Evolutionary conservation across 805 yeast species (phyloP).

Genomic region (Candida railenensis): DNA sequence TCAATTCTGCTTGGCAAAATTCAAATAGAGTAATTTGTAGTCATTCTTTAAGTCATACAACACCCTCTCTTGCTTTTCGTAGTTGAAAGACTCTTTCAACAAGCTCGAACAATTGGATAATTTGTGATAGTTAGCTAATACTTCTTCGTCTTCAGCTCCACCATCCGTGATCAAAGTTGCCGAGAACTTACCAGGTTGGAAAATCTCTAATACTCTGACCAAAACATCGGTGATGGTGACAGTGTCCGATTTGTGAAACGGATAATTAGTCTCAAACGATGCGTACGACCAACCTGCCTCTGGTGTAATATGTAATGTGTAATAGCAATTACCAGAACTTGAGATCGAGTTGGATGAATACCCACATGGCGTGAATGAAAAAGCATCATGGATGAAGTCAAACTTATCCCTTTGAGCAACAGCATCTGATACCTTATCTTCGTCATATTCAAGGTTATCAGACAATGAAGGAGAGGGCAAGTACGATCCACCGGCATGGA

Average conservation of each 20-base stretch:
- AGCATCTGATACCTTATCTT: constrained; percentile 6
- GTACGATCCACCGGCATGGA: constrained; percentile 10
- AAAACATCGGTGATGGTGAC: constrained; percentile 56
- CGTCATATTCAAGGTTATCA: constrained; percentile 25
- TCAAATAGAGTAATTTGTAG: constrained; percentile 69
- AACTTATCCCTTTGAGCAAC: constrained; percentile 3
- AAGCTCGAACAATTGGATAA: constrained; percentile 25
- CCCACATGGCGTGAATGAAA: constrained; percentile 92
- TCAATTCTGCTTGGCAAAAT: constrained; percentile 44
- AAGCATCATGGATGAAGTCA: constrained; percentile 72
- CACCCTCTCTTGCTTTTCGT: constrained; percentile 63
- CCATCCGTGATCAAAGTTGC: constrained; percentile 35
- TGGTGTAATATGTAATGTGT: constrained; percentile 92
- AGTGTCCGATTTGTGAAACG: constrained; percentile 37
- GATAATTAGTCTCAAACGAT: constrained; percentile 87
- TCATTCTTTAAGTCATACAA: constrained; percentile 69
- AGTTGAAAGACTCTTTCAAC: constrained; percentile 33
- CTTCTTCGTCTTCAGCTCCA: constrained; percentile 8
- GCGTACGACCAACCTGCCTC: constrained; percentile 95
- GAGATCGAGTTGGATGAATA: constrained; percentile 84
- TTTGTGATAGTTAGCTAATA: constrained; percentile 20
- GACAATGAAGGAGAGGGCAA: constrained; percentile 37
- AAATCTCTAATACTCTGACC: constrained; percentile 56
- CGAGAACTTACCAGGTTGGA: constrained; percentile 77
- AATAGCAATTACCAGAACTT: constrained; percentile 51